Percentiles rank a stretch among this genome's conserved stretches.
Evolutionary conservation across 345 rosid species (phyloP).

Genomic region (Acer negundo): DNA sequence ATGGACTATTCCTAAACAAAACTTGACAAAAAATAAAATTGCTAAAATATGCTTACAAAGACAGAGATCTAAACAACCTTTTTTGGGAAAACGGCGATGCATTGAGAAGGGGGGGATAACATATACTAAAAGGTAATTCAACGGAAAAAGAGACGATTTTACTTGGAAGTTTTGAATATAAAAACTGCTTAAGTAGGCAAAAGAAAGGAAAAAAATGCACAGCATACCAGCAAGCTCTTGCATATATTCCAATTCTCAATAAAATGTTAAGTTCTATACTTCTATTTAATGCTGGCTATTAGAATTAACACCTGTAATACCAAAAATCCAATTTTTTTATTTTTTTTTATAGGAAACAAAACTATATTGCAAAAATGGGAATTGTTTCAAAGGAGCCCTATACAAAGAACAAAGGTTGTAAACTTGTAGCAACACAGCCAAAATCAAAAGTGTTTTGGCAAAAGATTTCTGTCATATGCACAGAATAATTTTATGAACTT

Average conservation of each 20-base stretch:
- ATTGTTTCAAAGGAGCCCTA: too few relatives aligned
- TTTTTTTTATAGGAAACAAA: too few relatives aligned
- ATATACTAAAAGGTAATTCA: neutral
- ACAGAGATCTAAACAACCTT: too few relatives aligned
- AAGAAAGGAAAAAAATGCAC: neutral
- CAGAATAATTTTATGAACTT: neutral
- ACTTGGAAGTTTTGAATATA: neutral
- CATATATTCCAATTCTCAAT: neutral
- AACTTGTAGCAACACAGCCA: too few relatives aligned
- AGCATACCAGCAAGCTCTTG: neutral
- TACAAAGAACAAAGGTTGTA: too few relatives aligned
- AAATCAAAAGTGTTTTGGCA: neutral
- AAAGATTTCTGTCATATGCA: neutral
- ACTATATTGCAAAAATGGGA: too few relatives aligned
- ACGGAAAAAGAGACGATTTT: neutral
- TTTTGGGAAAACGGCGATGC: too few relatives aligned
- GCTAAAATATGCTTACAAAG: too few relatives aligned
- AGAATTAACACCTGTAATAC: neutral
- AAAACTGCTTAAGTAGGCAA: neutral
- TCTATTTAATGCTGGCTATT: neutral
- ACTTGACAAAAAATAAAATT: too few relatives aligned
- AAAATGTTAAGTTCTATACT: neutral
- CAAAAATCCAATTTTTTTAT: neutral
- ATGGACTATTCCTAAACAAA: too few relatives aligned
- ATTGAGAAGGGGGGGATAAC: too few relatives aligned